Evolutionary conservation across 2,329 filamentous ascomycete species (phyloP), one percentile per base, ranked within the genome.

Genomic region (Zymoseptoria tritici): DNA sequence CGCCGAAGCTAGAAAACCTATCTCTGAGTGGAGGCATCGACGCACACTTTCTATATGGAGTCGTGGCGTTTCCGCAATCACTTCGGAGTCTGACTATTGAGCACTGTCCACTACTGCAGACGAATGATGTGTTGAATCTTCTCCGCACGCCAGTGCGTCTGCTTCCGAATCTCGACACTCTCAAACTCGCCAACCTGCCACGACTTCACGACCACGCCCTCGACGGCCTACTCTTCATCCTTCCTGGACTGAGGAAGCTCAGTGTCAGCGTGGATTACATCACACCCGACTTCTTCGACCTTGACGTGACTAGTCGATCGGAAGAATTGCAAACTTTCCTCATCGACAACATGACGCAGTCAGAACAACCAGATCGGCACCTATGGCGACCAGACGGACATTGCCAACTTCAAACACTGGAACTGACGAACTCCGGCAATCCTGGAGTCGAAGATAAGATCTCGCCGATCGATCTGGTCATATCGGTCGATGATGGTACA

Each of bases 261-360:
- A 76, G 73, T 62, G 70, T 80, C 52, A 74, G 76, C 21, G 70
- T 79, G 9, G 78, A 80, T 61, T 80, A 79, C 68, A 76, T 81
- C 56, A 76, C 71, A n/a, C 69, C 69, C 3, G 64, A 70, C 8
- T 62, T 75, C 50, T 78, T 80, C 63, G 75, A 73, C 49, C 62
- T 66, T 13, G 63, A 59, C 22, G 59, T 57, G 9, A 52, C 52
- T 5, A 58, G 54, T n/a, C 58, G 54, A 31, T n/a, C 24, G 29
- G 58, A 60, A 50, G 58, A 46, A 46, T 16, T 46, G 36, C 36
- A 46, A 46, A n/a, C 36, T 16, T 46, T 46, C 36, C 16, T 46
- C 13, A 46, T 46, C 36, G 36, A 46, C 13, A 46, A 46, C 13
- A 46, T 46, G 36, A 46, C 36, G 36, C 36, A 46, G 36, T 11